phyloP scores from a whole-genome alignment of 495 filamentous ascomycete genomes.

The Aspergillus hancockii region DNA sequence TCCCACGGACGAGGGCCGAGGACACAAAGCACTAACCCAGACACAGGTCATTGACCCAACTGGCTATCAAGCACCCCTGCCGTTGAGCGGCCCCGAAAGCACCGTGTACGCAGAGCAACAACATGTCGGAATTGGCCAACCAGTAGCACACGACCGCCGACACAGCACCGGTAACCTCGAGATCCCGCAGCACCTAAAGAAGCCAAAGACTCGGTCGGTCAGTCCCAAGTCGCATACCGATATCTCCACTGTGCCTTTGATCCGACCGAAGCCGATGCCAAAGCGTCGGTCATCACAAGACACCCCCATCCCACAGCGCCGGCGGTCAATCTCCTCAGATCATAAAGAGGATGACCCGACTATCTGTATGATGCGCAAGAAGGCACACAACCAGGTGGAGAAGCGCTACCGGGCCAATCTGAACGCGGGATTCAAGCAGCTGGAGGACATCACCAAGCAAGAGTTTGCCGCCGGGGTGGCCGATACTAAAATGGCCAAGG shows the following conservation, averaged over 20 bases:
- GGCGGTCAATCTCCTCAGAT: neutral
- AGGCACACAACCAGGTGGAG: constrained; percentile 2
- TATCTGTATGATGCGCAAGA: neutral
- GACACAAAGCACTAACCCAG: too few relatives aligned
- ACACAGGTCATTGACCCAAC: neutral
- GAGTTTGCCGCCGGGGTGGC: neutral
- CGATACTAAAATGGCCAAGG: neutral
- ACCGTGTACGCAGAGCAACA: neutral
- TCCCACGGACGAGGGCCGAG: too few relatives aligned
- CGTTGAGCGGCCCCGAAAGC: neutral
- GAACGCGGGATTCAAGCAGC: constrained; percentile 1
- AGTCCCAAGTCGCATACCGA: neutral
- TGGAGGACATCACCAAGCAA: neutral
- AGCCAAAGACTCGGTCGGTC: neutral
- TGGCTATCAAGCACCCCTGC: neutral
- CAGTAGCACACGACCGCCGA: neutral
- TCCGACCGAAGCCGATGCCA: neutral
- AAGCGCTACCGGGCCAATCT: neutral
- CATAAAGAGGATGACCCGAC: neutral
- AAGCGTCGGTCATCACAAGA: neutral
- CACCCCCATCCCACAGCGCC: neutral
- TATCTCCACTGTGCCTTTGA: neutral
- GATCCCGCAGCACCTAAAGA: neutral
- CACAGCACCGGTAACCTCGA: neutral
- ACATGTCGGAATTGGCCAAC: neutral